A percentile compares a stretch with the other conserved stretches of the same genome.
These are phyloP conservation scores for Ophiocordyceps camponoti-saundersi DNA, from an alignment of 2,329 filamentous ascomycete genomes.

Conservation along the genomic window DNA sequence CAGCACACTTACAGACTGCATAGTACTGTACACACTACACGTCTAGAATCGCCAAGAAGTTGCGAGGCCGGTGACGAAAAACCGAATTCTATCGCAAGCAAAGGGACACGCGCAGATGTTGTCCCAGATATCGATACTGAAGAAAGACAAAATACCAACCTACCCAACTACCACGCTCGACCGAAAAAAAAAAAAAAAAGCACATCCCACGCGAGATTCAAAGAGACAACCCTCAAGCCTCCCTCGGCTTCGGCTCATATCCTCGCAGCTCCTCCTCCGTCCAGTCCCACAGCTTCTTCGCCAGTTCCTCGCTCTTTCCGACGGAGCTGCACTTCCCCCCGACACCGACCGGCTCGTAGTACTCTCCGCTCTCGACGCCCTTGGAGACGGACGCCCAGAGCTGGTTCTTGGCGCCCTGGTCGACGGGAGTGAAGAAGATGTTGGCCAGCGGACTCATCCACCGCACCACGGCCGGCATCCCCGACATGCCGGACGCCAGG, in stretches of 20 bases:
- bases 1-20: too few species aligned
- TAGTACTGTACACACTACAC: too few species aligned
- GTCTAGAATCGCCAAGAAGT: too few species aligned
- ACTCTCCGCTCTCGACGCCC: conserved; percentile 14
- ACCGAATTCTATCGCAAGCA: too few species aligned
- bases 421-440: conserved; percentile 8
- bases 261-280: conserved; percentile 14
- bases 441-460: conserved; percentile 4
- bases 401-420: conserved; percentile 21
- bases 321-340: conserved; percentile 6
- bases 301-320: conserved; percentile 11
- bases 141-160: too few species aligned
- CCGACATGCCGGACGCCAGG: conserved; percentile 6
- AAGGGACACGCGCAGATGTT: too few species aligned
- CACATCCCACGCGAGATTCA: not conserved
- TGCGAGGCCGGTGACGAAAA: too few species aligned
- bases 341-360: conserved; percentile 16
- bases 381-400: conserved; percentile 23
- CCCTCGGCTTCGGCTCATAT: not conserved
- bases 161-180: too few species aligned
- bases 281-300: conserved; percentile 17
- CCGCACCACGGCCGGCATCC: conserved; percentile 2
- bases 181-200: not conserved
- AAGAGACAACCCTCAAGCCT: not conserved
- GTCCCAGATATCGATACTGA: too few species aligned